These are phyloP conservation scores for Harringtonia lauricola DNA, from an alignment of 2,329 filamentous ascomycete genomes.

Conservation along the genomic window DNA sequence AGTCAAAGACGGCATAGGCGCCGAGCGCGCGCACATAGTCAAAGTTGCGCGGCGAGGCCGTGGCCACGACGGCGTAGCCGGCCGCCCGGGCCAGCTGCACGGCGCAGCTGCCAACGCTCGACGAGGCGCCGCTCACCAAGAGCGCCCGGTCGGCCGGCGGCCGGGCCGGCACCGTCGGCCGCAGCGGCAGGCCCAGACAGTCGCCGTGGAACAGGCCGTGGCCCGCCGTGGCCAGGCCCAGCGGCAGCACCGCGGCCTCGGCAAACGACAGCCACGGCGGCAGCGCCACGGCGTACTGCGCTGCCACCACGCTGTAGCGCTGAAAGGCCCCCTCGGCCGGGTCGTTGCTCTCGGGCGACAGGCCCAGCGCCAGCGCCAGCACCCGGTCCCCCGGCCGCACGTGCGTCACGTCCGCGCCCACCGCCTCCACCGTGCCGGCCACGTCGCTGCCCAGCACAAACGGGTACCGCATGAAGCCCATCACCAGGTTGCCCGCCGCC, in stretches of 20 bases:
- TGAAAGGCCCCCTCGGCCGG: background rate
- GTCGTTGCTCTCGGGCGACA: background rate
- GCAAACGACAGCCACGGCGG: no score
- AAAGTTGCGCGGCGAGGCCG: constrained; percentile 18
- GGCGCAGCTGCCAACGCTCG: constrained; percentile 31
- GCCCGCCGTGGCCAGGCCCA: constrained; percentile 18
- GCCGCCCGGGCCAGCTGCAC: constrained; percentile 32
- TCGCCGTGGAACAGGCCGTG: constrained; percentile 15
- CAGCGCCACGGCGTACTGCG: no score
- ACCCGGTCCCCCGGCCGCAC: background rate
- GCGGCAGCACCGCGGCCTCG: constrained; percentile 16
- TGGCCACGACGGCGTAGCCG: constrained; percentile 32
- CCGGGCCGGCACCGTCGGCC: no score
- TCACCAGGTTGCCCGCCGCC: background rate
- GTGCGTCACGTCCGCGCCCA: background rate
- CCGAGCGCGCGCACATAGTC: constrained; percentile 24
- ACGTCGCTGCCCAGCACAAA: background rate
- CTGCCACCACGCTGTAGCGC: background rate
- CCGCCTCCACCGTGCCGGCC: background rate
- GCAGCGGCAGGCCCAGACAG: constrained; percentile 12
- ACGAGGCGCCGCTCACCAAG: constrained; percentile 31
- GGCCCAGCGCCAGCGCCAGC: background rate
- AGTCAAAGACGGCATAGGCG: constrained; percentile 29
- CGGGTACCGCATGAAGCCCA: background rate
- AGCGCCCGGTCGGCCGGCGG: constrained; percentile 8